Conservation (phyloP, 1,284 basidiomycete genomes). For the Paramarasmius palmivorus region DNA sequence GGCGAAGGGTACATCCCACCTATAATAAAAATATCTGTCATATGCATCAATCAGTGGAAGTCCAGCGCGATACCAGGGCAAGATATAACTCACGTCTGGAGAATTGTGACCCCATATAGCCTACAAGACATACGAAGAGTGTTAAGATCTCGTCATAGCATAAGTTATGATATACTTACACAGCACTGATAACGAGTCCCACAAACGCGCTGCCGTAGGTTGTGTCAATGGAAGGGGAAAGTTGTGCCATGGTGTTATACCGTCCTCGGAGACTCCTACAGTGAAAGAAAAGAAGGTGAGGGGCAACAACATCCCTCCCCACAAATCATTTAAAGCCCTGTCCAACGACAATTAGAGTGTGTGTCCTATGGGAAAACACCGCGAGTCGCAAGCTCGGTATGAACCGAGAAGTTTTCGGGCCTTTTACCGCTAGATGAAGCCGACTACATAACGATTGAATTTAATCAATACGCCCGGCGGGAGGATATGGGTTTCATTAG, state of each 20-base stretch:
- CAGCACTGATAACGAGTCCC: constrained; percentile 35
- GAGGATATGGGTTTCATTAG: too few relatives aligned
- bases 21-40: constrained; percentile 36
- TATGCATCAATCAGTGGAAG: not conserved
- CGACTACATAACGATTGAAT: too few relatives aligned
- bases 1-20: constrained; percentile 18
- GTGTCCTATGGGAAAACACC: too few relatives aligned
- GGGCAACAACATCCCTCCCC: not conserved
- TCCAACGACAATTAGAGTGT: too few relatives aligned
- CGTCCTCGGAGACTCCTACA: not conserved
- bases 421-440: too few relatives aligned
- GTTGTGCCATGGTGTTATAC: not conserved
- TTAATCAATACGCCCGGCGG: too few relatives aligned
- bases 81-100: constrained; percentile 33
- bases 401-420: too few relatives aligned
- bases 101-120: constrained; percentile 37
- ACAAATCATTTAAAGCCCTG: not conserved
- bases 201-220: constrained; percentile 40
- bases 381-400: too few relatives aligned
- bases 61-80: not conserved
- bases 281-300: not conserved
- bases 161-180: constrained; percentile 26
- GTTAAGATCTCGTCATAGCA: not conserved
- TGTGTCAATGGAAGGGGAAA: constrained; percentile 12
- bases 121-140: not conserved